These are phyloP conservation scores for Begonia fuchsioides DNA, from an alignment of 306 rosid species.

Conservation along the genomic window DNA sequence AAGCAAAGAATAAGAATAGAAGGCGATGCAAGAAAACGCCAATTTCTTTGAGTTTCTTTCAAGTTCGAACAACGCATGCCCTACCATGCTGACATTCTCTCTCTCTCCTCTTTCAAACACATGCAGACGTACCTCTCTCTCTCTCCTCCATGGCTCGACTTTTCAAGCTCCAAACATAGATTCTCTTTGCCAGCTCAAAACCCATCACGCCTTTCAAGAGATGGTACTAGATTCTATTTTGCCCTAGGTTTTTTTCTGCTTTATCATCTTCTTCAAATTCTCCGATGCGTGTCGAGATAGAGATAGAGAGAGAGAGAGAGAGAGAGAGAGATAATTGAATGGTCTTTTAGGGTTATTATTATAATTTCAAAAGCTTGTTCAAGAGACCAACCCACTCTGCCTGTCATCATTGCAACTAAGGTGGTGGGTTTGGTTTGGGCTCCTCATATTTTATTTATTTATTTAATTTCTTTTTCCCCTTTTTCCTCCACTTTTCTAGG, in stretches of 20 bases:
- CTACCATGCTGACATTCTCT: constrained; percentile 36
- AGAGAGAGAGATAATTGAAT: neutral
- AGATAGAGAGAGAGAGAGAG: constrained; percentile 1
- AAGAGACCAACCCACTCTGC: constrained; percentile 37
- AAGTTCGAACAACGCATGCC: constrained; percentile 53
- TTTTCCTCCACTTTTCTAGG: too few relatives aligned
- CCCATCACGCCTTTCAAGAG: constrained; percentile 73
- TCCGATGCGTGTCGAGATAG: too few relatives aligned
- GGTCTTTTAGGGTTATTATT: neutral
- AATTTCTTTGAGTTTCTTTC: constrained; percentile 5
- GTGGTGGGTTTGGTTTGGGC: constrained; percentile 28
- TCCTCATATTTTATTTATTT: too few relatives aligned
- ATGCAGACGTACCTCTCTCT: constrained; percentile 7
- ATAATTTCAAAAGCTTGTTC: constrained; percentile 13
- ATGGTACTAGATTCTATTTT: constrained; percentile 64
- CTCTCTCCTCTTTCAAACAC: constrained; percentile 6
- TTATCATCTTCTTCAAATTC: constrained; percentile 17
- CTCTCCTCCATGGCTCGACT: constrained; percentile 40
- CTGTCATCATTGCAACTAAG: constrained; percentile 45
- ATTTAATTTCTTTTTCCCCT: too few relatives aligned
- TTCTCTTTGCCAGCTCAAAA: constrained; percentile 51
- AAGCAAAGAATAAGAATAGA: neutral
- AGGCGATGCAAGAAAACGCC: neutral
- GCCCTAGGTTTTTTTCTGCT: constrained; percentile 35
- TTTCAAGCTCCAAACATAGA: constrained; percentile 74